These are phyloP conservation scores for Leccinum pachyderme DNA, from an alignment of 1,284 basidiomycete genomes.

Conservation along the genomic window DNA sequence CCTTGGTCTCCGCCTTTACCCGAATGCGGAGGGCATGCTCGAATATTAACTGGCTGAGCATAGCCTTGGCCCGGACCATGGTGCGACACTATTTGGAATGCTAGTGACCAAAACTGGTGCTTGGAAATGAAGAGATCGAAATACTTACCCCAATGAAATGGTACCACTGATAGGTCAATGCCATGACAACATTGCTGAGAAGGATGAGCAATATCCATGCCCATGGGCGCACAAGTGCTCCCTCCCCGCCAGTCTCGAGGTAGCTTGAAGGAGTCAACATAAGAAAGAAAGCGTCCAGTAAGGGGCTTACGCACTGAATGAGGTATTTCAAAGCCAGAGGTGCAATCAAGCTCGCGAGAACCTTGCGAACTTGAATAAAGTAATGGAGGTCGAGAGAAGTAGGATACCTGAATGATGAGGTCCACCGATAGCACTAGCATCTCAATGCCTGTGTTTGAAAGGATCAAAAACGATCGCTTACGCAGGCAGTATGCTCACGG, in stretches of 20 bases:
- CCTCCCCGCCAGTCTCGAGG: slow-evolving; percentile 3
- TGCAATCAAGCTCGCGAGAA: not conserved
- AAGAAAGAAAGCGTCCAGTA: not conserved
- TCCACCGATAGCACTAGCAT: not conserved
- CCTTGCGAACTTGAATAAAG: not conserved
- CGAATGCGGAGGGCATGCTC: not conserved
- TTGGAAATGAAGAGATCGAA: not conserved
- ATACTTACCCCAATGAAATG: not conserved
- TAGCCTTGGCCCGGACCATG: slow-evolving; percentile 1
- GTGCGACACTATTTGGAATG: not conserved
- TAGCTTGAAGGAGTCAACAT: not conserved
- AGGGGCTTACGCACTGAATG: not conserved
- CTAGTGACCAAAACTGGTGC: not conserved
- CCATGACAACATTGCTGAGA: not conserved
- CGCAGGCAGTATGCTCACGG: not conserved
- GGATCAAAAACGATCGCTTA: not conserved
- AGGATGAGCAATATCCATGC: slow-evolving; percentile 1
- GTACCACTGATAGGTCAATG: slow-evolving; percentile 2
- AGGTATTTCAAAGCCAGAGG: slow-evolving; percentile 1
- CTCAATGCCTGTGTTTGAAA: not conserved
- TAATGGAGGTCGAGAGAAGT: not conserved
- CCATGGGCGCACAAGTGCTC: not conserved
- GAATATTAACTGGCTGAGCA: slow-evolving; percentile 1
- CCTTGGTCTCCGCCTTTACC: not conserved
- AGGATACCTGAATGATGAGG: slow-evolving; percentile 1